Conservation (phyloP, 164 flowering plant genomes). For the Santalum album region DNA sequence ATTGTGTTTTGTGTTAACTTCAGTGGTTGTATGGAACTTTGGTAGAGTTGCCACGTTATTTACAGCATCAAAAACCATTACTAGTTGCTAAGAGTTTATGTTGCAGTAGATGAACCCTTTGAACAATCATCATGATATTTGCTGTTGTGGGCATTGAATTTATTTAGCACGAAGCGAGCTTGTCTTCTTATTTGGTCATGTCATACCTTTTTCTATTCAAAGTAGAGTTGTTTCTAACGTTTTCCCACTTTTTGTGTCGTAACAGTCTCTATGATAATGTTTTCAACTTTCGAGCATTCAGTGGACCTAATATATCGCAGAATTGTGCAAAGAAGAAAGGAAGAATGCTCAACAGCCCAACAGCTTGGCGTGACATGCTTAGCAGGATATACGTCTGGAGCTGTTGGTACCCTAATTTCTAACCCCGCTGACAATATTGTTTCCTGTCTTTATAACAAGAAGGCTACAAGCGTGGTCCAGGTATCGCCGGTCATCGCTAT, state of each 20-base stretch:
- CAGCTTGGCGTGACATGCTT: conserved; percentile 85
- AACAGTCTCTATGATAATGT: conserved; percentile 80
- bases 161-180: neutral
- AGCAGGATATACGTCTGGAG: conserved; percentile 83
- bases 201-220: neutral
- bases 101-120: neutral
- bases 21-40: too few species aligned
- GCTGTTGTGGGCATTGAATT: neutral
- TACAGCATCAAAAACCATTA: neutral
- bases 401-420: conserved; percentile 65
- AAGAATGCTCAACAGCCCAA: conserved; percentile 72
- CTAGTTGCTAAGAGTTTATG: neutral
- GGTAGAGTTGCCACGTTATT: too few species aligned
- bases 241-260: conserved; percentile 1
- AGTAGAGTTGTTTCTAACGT: neutral
- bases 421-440: conserved; percentile 86
- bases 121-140: neutral
- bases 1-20: too few species aligned
- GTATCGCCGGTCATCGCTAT: conserved; percentile 19
- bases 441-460: conserved; percentile 64
- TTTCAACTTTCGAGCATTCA: conserved; percentile 90
- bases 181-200: neutral
- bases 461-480: conserved; percentile 45
- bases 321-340: conserved; percentile 50
- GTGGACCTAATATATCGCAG: conserved; percentile 50